Conservation (phyloP, 1,284 basidiomycete genomes). For the Leccinum brunneo-olivaceum region DNA sequence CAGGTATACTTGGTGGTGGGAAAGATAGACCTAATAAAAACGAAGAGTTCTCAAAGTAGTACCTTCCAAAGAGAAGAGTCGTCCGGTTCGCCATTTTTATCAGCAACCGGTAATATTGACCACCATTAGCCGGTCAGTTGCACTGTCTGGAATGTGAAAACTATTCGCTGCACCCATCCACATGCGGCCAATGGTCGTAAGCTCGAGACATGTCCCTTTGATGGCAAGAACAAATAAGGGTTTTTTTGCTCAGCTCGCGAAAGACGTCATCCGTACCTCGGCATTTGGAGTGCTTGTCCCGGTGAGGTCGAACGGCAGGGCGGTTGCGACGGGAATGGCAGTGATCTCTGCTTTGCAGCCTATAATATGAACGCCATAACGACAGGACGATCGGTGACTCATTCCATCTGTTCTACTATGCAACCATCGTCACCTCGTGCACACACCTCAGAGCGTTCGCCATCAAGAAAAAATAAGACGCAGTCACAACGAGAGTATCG, state of each 20-base stretch:
- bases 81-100: too few species aligned
- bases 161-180: not conserved
- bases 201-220: not conserved
- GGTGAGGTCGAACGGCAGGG: not conserved
- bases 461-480: conserved; percentile 20
- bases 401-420: conserved; percentile 4
- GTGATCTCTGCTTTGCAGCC: not conserved
- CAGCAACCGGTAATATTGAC: too few species aligned
- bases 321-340: not conserved
- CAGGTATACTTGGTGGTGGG: too few species aligned
- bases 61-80: too few species aligned
- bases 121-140: too few species aligned
- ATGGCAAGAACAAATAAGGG: not conserved
- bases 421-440: conserved; percentile 2
- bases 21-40: too few species aligned
- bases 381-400: conserved; percentile 2
- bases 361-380: conserved; percentile 7
- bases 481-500: conserved; percentile 29
- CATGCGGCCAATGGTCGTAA: not conserved
- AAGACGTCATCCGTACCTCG: not conserved
- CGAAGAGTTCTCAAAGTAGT: too few species aligned
- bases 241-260: not conserved
- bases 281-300: not conserved
- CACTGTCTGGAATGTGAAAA: not conserved
- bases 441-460: not conserved